Conservation (phyloP, 768 basidiomycete species). For the Cyathus striatus region DNA sequence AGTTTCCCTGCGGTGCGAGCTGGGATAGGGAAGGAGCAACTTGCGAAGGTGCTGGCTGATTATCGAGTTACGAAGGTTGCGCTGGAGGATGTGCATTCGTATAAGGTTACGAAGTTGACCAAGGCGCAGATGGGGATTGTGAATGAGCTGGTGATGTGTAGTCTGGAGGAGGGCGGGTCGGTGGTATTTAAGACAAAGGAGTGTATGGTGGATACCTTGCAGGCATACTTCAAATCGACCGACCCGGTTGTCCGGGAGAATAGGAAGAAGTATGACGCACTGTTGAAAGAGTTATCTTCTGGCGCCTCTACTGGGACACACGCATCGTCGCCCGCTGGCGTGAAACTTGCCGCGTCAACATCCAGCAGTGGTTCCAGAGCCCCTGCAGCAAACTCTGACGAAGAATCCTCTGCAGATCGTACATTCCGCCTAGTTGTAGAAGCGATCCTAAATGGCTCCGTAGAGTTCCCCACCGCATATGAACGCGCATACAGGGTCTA, state of each 20-base stretch:
- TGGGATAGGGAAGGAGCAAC: background rate
- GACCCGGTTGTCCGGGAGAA: background rate
- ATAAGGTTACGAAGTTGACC: slow-evolving; percentile 21
- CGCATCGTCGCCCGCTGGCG: too few species aligned
- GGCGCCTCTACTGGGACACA: too few species aligned
- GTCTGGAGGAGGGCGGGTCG: slow-evolving; percentile 14
- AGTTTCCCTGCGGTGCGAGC: too few species aligned
- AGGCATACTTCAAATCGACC: background rate
- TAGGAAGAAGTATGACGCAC: slow-evolving; percentile 18
- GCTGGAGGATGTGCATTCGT: slow-evolving; percentile 19
- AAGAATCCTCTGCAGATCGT: too few species aligned
- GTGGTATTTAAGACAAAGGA: slow-evolving; percentile 17
- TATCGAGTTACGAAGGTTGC: slow-evolving; percentile 15
- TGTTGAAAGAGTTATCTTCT: too few species aligned
- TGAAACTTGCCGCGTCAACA: too few species aligned
- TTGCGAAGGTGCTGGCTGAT: slow-evolving; percentile 1
- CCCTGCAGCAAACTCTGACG: too few species aligned
- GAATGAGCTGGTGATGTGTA: slow-evolving; percentile 20
- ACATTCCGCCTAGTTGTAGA: too few species aligned
- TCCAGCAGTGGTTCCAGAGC: too few species aligned
- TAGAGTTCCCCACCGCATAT: too few species aligned
- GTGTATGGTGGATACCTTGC: slow-evolving; percentile 16
- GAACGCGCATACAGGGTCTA: too few species aligned
- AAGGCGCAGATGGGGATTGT: slow-evolving; percentile 18
- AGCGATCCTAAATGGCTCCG: too few species aligned